Evolutionary conservation across 31 red algal genomes (phyloP).

Genomic region (Porphyra umbilicalis): DNA sequence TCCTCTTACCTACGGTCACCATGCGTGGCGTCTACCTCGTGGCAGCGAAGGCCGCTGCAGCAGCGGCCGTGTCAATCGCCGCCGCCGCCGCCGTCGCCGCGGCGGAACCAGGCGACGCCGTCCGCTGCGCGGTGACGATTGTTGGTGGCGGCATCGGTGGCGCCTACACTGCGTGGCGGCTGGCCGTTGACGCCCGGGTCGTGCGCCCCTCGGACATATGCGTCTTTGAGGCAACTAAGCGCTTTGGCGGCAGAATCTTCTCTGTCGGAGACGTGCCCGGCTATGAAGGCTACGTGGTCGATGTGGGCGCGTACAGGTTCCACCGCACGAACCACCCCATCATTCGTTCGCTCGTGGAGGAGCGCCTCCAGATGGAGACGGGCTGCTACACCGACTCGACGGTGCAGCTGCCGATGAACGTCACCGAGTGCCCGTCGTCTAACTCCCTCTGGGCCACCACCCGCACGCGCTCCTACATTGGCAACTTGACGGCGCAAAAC

Average conservation of each 20-base stretch:
- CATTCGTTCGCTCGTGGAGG: conserved; percentile 10
- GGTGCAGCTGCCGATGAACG: no score
- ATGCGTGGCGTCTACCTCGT: no score
- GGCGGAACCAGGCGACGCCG: no score
- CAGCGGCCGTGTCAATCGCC: no score
- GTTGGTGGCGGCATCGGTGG: conserved; percentile 24
- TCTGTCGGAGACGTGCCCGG: conserved; percentile 16
- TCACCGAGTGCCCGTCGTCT: neutral
- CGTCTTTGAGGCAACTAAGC: conserved; percentile 30
- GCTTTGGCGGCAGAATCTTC: conserved; percentile 29
- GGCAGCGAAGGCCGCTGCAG: no score
- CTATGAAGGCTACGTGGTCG: conserved; percentile 19
- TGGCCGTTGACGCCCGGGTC: conserved; percentile 5
- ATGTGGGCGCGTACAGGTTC: conserved; percentile 34
- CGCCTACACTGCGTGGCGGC: conserved; percentile 25
- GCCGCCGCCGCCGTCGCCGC: no score
- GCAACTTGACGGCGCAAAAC: neutral
- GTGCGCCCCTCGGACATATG: conserved; percentile 6
- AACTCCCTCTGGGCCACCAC: neutral
- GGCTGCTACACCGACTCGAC: conserved; percentile 22
- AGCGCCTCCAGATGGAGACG: conserved; percentile 1
- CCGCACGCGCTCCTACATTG: no score
- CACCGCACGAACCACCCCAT: conserved; percentile 4
- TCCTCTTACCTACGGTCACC: no score
- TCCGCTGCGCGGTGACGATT: conserved; percentile 14